A percentile compares a stretch with the other conserved stretches of the same genome.
phyloP scores from a whole-genome alignment of 2,329 filamentous ascomycete genomes.

The Cytospora piceae region DNA sequence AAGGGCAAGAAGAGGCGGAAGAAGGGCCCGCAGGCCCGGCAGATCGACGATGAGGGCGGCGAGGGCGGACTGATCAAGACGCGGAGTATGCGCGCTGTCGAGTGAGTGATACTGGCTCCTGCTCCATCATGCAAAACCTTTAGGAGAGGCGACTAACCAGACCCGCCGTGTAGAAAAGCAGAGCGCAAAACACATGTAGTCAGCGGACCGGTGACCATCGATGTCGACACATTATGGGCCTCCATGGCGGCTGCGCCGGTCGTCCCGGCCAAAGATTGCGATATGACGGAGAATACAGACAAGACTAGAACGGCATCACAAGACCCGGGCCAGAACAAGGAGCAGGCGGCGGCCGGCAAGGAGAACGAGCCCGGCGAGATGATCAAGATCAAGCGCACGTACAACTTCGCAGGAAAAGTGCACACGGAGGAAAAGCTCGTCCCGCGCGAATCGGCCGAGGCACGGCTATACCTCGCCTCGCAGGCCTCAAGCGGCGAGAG shows the following conservation, averaged over 20 bases:
- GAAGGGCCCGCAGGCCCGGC: conserved; percentile 44
- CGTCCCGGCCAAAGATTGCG: conserved; percentile 33
- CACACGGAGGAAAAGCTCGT: conserved; percentile 75
- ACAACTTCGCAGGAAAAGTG: conserved; percentile 74
- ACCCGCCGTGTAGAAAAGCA: conserved; percentile 51
- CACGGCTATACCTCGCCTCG: conserved; percentile 64
- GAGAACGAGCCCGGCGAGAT: conserved; percentile 41
- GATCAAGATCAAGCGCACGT: conserved; percentile 71
- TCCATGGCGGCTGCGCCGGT: conserved; percentile 60
- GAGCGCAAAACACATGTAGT: conserved; percentile 57
- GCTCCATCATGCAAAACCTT: not conserved
- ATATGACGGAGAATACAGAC: conserved; percentile 2
- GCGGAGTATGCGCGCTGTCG: conserved; percentile 67
- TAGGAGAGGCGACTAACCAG: conserved; percentile 20
- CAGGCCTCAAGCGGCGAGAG: conserved; percentile 40
- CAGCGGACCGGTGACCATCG: conserved; percentile 66
- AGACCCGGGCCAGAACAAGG: conserved; percentile 31
- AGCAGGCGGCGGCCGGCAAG: conserved; percentile 22
- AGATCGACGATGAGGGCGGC: conserved; percentile 49
- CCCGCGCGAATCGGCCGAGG: conserved; percentile 66
- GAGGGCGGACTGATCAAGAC: conserved; percentile 73
- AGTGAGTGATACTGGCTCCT: conserved; percentile 48
- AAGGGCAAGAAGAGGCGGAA: conserved; percentile 59
- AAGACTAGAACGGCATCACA: conserved; percentile 23
- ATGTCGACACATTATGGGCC: conserved; percentile 73